Conservation (phyloP, 768 basidiomycete genomes). For the Lentinula guzmanii region DNA sequence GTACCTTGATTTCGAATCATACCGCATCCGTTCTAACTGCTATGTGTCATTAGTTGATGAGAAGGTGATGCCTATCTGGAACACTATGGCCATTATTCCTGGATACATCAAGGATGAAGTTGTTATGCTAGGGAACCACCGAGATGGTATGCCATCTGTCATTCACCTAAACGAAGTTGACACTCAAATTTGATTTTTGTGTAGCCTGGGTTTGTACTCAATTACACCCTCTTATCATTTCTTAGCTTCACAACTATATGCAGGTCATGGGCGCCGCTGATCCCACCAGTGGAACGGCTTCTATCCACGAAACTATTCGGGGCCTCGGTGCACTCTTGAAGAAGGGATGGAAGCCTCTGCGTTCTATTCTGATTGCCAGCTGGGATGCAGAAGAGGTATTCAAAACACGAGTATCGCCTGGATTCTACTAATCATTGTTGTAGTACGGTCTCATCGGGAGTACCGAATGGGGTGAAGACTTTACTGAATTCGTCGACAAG, state of each 20-base stretch:
- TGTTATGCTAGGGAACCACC: slow-evolving; percentile 64
- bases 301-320: slow-evolving; percentile 48
- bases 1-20: slow-evolving; percentile 15
- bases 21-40: no score
- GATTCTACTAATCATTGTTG: not conserved
- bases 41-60: slow-evolving; percentile 14
- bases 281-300: slow-evolving; percentile 52
- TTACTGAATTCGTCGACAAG: slow-evolving; percentile 44
- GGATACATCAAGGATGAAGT: slow-evolving; percentile 62
- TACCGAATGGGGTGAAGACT: slow-evolving; percentile 70
- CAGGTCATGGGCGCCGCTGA: slow-evolving; percentile 51
- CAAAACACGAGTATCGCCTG: not conserved
- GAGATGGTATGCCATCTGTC: slow-evolving; percentile 36
- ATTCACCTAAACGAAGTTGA: not conserved
- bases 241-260: not conserved
- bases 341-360: slow-evolving; percentile 62
- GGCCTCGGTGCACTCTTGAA: slow-evolving; percentile 45
- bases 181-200: not conserved
- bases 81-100: slow-evolving; percentile 59
- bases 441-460: slow-evolving; percentile 52
- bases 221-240: not conserved
- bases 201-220: slow-evolving; percentile 9
- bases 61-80: slow-evolving; percentile 67
- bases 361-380: slow-evolving; percentile 70
- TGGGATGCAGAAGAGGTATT: slow-evolving; percentile 76